Conservation (phyloP, 1,139 yeast genomes). For the Lodderomyces elongisporus region DNA sequence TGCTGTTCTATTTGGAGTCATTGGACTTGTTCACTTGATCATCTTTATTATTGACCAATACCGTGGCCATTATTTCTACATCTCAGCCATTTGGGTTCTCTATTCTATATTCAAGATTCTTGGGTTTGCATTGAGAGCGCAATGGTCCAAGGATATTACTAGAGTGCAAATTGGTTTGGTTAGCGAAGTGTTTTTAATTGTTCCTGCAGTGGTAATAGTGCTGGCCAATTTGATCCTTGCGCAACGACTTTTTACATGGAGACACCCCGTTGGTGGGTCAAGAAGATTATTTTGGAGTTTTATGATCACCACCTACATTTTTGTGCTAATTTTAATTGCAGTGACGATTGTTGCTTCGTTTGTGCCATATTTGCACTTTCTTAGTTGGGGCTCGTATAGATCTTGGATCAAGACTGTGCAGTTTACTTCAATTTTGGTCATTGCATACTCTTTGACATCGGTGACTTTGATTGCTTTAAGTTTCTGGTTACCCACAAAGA, state of each 20-base stretch:
- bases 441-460: slow-evolving; percentile 34
- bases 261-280: slow-evolving; percentile 47
- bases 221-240: slow-evolving; percentile 38
- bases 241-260: slow-evolving; percentile 43
- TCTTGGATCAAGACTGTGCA: slow-evolving; percentile 28
- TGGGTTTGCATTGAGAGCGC: slow-evolving; percentile 29
- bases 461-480: slow-evolving; percentile 33
- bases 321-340: slow-evolving; percentile 29
- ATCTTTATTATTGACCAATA: slow-evolving; percentile 27
- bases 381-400: slow-evolving; percentile 18
- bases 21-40: slow-evolving; percentile 22
- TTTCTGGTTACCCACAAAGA: slow-evolving; percentile 40
- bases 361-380: slow-evolving; percentile 30
- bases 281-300: slow-evolving; percentile 31
- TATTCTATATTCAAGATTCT: slow-evolving; percentile 25
- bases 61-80: slow-evolving; percentile 34
- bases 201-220: slow-evolving; percentile 30
- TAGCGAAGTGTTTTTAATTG: slow-evolving; percentile 30
- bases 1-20: slow-evolving; percentile 24
- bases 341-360: slow-evolving; percentile 33
- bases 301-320: slow-evolving; percentile 29
- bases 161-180: slow-evolving; percentile 26
- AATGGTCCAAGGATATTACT: slow-evolving; percentile 26
- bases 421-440: slow-evolving; percentile 27
- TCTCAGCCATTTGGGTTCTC: slow-evolving; percentile 29